Percentiles rank a stretch among this genome's conserved stretches.
phyloP scores from a whole-genome alignment of 2,329 filamentous ascomycete species.

The Cordyceps cateniannulata region DNA sequence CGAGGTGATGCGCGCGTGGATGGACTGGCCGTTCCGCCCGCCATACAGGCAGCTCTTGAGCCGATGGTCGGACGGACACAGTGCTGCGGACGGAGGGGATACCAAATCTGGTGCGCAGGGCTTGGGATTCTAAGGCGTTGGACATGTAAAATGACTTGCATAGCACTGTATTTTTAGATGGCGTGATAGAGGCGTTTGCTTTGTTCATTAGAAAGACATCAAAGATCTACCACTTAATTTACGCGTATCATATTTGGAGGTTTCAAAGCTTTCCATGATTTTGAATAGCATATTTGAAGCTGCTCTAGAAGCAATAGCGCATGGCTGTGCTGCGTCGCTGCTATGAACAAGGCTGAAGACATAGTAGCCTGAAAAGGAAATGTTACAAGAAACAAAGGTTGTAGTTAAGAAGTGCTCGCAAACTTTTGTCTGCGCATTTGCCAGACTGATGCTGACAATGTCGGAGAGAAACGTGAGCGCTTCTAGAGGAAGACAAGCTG shows the following conservation, averaged over 20 bases:
- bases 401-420: background rate
- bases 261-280: no score
- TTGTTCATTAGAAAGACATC: background rate
- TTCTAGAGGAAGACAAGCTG: background rate
- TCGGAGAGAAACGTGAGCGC: background rate
- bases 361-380: background rate
- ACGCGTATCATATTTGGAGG: no score
- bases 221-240: background rate
- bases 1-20: conserved; percentile 54
- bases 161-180: background rate
- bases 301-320: background rate
- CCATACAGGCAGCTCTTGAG: conserved; percentile 41
- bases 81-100: conserved; percentile 21
- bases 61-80: conserved; percentile 28
- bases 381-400: background rate
- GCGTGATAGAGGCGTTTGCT: background rate
- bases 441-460: background rate
- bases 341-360: background rate
- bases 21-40: conserved; percentile 60
- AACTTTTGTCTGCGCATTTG: background rate
- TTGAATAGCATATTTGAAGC: background rate
- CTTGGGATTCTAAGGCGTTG: conserved; percentile 11
- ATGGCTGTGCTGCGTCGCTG: background rate
- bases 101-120: conserved; percentile 16
- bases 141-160: background rate